Percentiles rank a stretch among this genome's conserved stretches.
Evolutionary conservation across 164 flowering plant genomes (phyloP).

Genomic region (Sextonia rubra): DNA sequence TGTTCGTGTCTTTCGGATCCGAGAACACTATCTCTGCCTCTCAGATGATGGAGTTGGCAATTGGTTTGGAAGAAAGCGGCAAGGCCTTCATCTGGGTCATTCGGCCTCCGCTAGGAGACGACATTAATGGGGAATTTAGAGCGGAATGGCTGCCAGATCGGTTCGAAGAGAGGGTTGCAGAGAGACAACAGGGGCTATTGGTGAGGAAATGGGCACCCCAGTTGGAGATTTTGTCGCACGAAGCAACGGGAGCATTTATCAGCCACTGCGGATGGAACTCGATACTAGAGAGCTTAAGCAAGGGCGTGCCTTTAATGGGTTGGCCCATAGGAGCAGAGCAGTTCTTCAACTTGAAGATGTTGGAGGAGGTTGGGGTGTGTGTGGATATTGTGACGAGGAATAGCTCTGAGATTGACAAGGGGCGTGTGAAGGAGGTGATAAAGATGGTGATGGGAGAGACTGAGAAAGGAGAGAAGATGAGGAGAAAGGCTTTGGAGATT

Average conservation of each 20-base stretch:
- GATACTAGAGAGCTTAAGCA: conserved; percentile 15
- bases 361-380: conserved; percentile 17
- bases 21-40: conserved; percentile 17
- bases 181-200: conserved; percentile 15
- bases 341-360: conserved; percentile 9
- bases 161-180: conserved; percentile 15
- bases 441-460: conserved; percentile 6
- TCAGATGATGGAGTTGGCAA: conserved; percentile 32
- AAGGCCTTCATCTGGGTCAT: conserved; percentile 30
- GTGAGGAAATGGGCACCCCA: conserved; percentile 26
- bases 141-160: conserved; percentile 30
- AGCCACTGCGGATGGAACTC: conserved; percentile 17
- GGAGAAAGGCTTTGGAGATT: not conserved
- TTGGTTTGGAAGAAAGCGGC: conserved; percentile 23
- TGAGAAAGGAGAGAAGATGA: conserved; percentile 13
- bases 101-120: conserved; percentile 23
- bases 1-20: conserved; percentile 23
- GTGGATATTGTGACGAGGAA: conserved; percentile 17
- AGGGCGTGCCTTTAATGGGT: conserved; percentile 18
- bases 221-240: conserved; percentile 12
- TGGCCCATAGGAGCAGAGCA: conserved; percentile 23
- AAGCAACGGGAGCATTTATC: conserved; percentile 9
- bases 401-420: not conserved
- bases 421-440: conserved; percentile 3
- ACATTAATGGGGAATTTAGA: conserved; percentile 12